A percentile compares a stretch with the other conserved stretches of the same genome.
Evolutionary conservation across 257 asterid genomes (phyloP).

Genomic region (Solanum rostratum): DNA sequence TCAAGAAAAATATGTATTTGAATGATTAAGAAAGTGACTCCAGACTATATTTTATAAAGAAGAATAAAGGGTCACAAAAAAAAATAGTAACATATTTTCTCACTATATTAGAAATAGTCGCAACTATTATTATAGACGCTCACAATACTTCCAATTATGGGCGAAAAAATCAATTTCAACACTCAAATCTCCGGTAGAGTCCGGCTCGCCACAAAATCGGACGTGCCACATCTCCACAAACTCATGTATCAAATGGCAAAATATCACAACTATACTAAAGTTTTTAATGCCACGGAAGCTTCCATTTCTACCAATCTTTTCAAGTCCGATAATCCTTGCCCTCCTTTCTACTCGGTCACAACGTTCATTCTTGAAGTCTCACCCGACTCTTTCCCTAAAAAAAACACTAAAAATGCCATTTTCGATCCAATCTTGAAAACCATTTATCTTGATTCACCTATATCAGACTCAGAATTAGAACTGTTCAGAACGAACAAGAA

Average conservation of each 20-base stretch:
- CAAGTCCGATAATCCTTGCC: conserved; percentile 26
- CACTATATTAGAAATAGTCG: neutral
- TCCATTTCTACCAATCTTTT: conserved; percentile 47
- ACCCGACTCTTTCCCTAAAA: conserved; percentile 17
- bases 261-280: conserved; percentile 41
- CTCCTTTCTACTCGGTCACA: conserved; percentile 48
- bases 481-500: neutral
- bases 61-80: neutral
- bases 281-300: conserved; percentile 34
- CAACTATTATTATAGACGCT: neutral
- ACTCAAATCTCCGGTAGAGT: conserved; percentile 28
- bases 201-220: conserved; percentile 37
- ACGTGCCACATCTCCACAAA: conserved; percentile 52
- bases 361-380: conserved; percentile 46
- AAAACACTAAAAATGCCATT: neutral
- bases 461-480: neutral
- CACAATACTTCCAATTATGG: neutral
- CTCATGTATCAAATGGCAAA: conserved; percentile 64
- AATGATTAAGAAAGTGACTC: neutral
- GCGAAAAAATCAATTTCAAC: neutral
- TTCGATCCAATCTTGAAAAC: neutral
- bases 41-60: neutral
- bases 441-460: neutral
- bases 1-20: neutral
- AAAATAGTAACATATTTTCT: neutral